Evolutionary conservation across 345 rosid genomes (phyloP), one percentile per base, ranked within the genome.

Genomic region (Camelina sativa): DNA sequence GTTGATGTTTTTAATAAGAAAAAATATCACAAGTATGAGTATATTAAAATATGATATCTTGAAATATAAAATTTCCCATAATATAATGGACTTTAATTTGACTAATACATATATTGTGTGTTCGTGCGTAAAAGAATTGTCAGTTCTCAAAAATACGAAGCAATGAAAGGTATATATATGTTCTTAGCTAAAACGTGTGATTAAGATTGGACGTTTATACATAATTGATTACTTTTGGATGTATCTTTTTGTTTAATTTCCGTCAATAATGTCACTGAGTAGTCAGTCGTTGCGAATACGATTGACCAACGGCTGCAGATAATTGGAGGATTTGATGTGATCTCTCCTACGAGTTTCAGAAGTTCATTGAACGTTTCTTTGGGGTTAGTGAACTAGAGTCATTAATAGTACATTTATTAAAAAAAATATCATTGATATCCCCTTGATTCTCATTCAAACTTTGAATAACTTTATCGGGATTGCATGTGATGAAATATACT

Each of bases 401-500:
- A 25, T 66, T 19, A 34, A 3, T 51, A 62, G 53, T 13, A 28
- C 30, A n/a, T n/a, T 35, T 62, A 46, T 63, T 20, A 1, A 34
- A 0, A 34, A 8, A 11, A 35, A 30, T 19, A 5, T 9, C 19
- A 46, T 46, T 63, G n/a, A 59, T 48, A 48, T 64, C 58, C 43
- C 19, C 12, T 40, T 63, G 48, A 71, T 57, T 64, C 38, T 77
- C 62, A 71, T 77, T 71, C 76, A 57, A 76, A 76, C 60, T 76
- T 76, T 76, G 71, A 71, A 76, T 44, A 38, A 11, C 72, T 77
- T 71, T 77, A 47, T 64, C 32, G 20, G 48, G 41, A 9, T 13
- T 71, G 67, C 80, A 77, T 77, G 80, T 77, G 76, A 57, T 65
- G 76, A 77, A 64, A 57, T 64, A 63, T 28, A 71, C 76, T 77